Conservation (phyloP, 352 stramenopile species). For the Pythium rhizo-oryzae region DNA sequence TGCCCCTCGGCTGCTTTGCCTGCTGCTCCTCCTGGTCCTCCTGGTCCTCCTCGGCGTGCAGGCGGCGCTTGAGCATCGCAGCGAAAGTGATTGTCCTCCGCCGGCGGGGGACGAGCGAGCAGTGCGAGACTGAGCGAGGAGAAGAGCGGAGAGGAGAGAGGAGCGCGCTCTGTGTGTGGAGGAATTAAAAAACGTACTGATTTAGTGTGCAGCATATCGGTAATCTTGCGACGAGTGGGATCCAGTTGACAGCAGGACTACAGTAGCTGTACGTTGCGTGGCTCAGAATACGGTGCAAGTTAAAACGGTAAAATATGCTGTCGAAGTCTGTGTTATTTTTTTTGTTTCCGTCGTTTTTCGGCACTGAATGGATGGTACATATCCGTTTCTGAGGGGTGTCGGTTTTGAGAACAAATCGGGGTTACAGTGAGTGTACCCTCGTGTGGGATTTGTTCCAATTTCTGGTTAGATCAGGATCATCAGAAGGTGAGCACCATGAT, state of each 20-base stretch:
- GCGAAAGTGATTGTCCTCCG: not conserved
- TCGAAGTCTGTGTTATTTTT: conserved; percentile 13
- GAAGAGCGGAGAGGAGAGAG: not conserved
- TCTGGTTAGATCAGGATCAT: not conserved
- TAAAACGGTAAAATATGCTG: not conserved
- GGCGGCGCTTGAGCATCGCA: conserved; percentile 21
- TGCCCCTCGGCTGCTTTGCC: not conserved
- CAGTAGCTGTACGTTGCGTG: too few relatives aligned
- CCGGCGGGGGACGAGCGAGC: not conserved
- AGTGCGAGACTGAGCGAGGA: not conserved
- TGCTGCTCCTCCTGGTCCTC: conserved; percentile 8
- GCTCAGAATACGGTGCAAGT: not conserved
- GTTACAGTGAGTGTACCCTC: not conserved
- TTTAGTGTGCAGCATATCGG: conserved; percentile 2
- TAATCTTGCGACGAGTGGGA: conserved; percentile 15
- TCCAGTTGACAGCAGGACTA: conserved; percentile 15
- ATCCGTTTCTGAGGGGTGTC: not conserved
- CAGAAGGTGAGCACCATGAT: conserved; percentile 18
- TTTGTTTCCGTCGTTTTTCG: not conserved
- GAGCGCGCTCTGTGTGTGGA: not conserved
- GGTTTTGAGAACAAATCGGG: not conserved
- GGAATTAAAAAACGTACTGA: conserved; percentile 14
- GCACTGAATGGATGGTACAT: not conserved
- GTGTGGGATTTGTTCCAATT: not conserved
- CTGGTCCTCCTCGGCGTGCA: not conserved